Conservation (phyloP, 805 yeast genomes). For the Hemisphaericaspora nanyangensis region DNA sequence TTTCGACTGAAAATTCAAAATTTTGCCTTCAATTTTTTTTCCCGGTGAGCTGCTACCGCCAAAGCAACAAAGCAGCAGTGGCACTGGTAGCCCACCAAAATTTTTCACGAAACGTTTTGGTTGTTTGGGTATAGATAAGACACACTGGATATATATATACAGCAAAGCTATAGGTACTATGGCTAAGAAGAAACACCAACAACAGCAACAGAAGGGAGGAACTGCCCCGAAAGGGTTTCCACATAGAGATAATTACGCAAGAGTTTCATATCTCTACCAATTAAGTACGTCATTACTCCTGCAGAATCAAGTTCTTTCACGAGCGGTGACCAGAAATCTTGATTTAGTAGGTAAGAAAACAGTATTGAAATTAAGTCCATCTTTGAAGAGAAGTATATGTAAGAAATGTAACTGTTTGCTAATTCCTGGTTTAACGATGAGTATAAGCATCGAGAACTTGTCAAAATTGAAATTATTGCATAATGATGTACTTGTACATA, state of each 20-base stretch:
- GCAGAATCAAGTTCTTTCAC: conserved; percentile 42
- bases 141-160: too few species aligned
- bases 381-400: conserved; percentile 64
- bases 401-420: conserved; percentile 56
- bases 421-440: conserved; percentile 45
- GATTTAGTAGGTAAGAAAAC: conserved; percentile 63
- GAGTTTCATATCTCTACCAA: conserved; percentile 59
- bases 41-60: too few species aligned
- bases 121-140: too few species aligned
- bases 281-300: conserved; percentile 38
- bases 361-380: conserved; percentile 61
- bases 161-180: too few species aligned
- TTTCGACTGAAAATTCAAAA: too few species aligned
- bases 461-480: conserved; percentile 27
- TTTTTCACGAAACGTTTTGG: too few species aligned
- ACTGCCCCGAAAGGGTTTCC: conserved; percentile 38
- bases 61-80: too few species aligned
- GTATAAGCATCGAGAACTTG: conserved; percentile 37
- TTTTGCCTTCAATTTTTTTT: too few species aligned
- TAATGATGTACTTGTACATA: conserved; percentile 46
- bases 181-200: conserved; percentile 5
- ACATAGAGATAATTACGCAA: conserved; percentile 55
- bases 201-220: conserved; percentile 8
- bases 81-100: too few species aligned
- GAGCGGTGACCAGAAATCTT: conserved; percentile 52